Base-by-base conservation (phyloP, 2,329 filamentous ascomycete genomes). In the Canariomyces notabilis region DNA sequence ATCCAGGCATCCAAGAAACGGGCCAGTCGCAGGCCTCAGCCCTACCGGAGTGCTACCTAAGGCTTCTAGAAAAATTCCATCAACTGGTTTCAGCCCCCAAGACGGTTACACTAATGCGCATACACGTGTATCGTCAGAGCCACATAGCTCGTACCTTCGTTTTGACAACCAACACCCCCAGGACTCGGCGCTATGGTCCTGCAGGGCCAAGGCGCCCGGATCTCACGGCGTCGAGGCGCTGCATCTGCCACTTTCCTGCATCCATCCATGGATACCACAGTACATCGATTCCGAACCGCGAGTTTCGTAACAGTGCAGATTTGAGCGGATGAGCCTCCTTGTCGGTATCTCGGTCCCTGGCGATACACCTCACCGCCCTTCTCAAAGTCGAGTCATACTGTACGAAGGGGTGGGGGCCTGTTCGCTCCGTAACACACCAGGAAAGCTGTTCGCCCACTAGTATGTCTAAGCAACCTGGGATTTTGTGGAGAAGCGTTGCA, bases 1-100 rank as follows among this genome's bases (percentile, higher is more conserved):
- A n/a, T 33, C 45, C 48, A 53, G 51, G 51, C 51, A 53, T 41
- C 48, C 47, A 50, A 32, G 40, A 31, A 42, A 36, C 19, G 41
- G 31, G 20, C 34, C 44, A 22, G 38, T 38, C 18, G 34, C 34
- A 20, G 37, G 44, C 26, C 46, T 53, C 51, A 53, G 51, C 51
- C 51, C 43, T 53, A 53, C 23, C 29, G 35, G n/a, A 36, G 32
- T 41, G 42, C n/a, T n/a, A n/a, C 23, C 38, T 33, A 29, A 21
- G 23, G 20, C 35, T 21, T 41, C 9, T n/a, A 18, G 21, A 35
- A 11, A 48, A 23, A 21, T 32, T 45, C 35, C 40, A 44, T 21
- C 26, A 21, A 37, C 29, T n/a, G n/a, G n/a, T n/a, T n/a, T 22
- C 23, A 20, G 43, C 46, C 39, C 32, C 46, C 42, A 46, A 32